Evolutionary conservation across 495 filamentous ascomycete genomes (phyloP).

Genomic region (Penicillium longicatenatum): DNA sequence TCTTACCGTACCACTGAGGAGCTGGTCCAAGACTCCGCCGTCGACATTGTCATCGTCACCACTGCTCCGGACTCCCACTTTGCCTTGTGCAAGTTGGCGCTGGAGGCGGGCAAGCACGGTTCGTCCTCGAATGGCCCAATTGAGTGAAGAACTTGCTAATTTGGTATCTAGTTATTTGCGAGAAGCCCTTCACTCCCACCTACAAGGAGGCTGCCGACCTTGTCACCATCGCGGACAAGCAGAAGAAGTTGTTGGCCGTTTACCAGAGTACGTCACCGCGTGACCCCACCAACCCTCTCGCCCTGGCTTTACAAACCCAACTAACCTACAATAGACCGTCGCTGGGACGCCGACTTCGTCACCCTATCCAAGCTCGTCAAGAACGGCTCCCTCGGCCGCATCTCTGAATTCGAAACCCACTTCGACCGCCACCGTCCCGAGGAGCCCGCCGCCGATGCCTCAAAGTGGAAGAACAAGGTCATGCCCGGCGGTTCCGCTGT

Average conservation of each 20-base stretch:
- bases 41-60: slow-evolving; percentile 75
- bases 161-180: slow-evolving; percentile 61
- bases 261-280: slow-evolving; percentile 66
- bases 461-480: slow-evolving; percentile 71
- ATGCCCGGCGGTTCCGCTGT: slow-evolving; percentile 71
- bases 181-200: slow-evolving; percentile 87
- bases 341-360: slow-evolving; percentile 84
- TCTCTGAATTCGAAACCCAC: slow-evolving; percentile 82
- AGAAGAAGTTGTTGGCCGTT: slow-evolving; percentile 67
- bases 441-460: slow-evolving; percentile 43
- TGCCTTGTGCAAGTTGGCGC: slow-evolving; percentile 60
- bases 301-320: background rate
- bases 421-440: slow-evolving; percentile 77
- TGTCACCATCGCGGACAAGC: slow-evolving; percentile 61
- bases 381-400: slow-evolving; percentile 56
- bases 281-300: background rate
- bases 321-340: slow-evolving; percentile 56
- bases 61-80: slow-evolving; percentile 79
- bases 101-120: slow-evolving; percentile 77
- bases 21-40: slow-evolving; percentile 62
- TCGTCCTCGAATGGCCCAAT: slow-evolving; percentile 4
- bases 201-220: slow-evolving; percentile 71
- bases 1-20: slow-evolving; percentile 62
- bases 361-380: slow-evolving; percentile 67
- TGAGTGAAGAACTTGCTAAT: background rate